A percentile compares a stretch with the other conserved stretches of the same genome.
phyloP scores from a whole-genome alignment of 2,329 filamentous ascomycete species.

The Juglanconis juglandina region DNA sequence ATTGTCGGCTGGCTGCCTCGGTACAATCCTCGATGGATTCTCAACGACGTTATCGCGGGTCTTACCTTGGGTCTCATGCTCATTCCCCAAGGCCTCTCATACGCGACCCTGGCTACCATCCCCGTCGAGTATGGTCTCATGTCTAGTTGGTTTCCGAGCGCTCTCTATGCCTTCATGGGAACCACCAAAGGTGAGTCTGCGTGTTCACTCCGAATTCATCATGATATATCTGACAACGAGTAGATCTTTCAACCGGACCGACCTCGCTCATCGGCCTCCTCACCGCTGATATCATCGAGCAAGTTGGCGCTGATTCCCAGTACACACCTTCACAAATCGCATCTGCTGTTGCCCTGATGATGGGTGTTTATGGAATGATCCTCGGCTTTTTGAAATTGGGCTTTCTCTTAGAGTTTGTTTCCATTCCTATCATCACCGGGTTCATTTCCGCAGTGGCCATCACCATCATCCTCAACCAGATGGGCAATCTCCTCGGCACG shows the following conservation, averaged over 20 bases:
- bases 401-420: conserved; percentile 64
- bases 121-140: conserved; percentile 59
- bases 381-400: conserved; percentile 61
- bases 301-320: conserved; percentile 41
- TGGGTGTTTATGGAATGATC: conserved; percentile 57
- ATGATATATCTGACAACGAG: background rate
- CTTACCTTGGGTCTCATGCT: conserved; percentile 58
- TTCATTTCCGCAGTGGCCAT: conserved; percentile 66
- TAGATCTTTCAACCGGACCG: conserved; percentile 60
- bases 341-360: conserved; percentile 59
- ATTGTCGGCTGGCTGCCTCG: conserved; percentile 61
- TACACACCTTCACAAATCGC: conserved; percentile 55
- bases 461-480: conserved; percentile 63
- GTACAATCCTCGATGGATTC: conserved; percentile 59
- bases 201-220: background rate
- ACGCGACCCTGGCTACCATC: conserved; percentile 60
- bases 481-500: conserved; percentile 55
- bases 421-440: conserved; percentile 59
- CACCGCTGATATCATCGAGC: conserved; percentile 57
- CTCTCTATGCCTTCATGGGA: conserved; percentile 57
- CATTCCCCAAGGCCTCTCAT: conserved; percentile 60
- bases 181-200: conserved; percentile 53
- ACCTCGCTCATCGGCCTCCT: conserved; percentile 63
- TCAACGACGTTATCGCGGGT: conserved; percentile 60
- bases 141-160: conserved; percentile 56